Conservation (phyloP, 78 protist species). For the Guillardia theta region DNA sequence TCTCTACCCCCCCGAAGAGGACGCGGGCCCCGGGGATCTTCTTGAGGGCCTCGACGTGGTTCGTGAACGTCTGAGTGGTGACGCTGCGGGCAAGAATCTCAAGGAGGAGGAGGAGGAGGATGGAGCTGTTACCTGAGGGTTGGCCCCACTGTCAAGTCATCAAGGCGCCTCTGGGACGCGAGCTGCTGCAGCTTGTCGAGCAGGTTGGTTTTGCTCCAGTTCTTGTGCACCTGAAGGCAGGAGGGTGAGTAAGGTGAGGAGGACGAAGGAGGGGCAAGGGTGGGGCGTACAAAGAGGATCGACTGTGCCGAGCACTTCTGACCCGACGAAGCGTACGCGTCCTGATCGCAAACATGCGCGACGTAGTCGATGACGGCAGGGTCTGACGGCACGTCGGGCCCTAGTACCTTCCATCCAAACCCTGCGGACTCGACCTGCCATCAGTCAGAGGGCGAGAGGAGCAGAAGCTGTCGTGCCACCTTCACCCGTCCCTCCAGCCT, state of each 20-base stretch:
- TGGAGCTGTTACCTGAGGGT: neutral
- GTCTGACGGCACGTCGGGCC: conserved; percentile 6
- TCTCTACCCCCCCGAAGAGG: conserved; percentile 41
- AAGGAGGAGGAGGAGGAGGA: neutral
- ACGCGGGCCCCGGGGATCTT: conserved; percentile 44
- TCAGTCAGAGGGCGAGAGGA: neutral
- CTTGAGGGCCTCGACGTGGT: neutral
- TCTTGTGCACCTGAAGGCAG: conserved; percentile 44
- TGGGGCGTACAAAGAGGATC: too few relatives aligned
- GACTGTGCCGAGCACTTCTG: conserved; percentile 66
- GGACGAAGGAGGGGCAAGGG: too few relatives aligned
- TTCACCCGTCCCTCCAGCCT: neutral
- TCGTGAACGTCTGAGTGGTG: neutral
- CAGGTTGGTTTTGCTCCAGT: neutral
- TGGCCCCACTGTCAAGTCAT: conserved; percentile 2
- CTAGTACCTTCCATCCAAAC: conserved; percentile 54
- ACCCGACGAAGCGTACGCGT: conserved; percentile 55
- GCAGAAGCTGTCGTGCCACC: neutral
- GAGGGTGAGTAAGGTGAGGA: too few relatives aligned
- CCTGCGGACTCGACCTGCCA: conserved; percentile 60
- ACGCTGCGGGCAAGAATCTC: neutral
- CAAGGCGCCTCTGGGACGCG: neutral
- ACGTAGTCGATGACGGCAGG: neutral
- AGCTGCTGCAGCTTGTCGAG: neutral
- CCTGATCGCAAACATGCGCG: conserved; percentile 41